Evolutionary conservation across 208 protist genomes (phyloP).

Genomic region (Acanthamoeba polyphaga): DNA sequence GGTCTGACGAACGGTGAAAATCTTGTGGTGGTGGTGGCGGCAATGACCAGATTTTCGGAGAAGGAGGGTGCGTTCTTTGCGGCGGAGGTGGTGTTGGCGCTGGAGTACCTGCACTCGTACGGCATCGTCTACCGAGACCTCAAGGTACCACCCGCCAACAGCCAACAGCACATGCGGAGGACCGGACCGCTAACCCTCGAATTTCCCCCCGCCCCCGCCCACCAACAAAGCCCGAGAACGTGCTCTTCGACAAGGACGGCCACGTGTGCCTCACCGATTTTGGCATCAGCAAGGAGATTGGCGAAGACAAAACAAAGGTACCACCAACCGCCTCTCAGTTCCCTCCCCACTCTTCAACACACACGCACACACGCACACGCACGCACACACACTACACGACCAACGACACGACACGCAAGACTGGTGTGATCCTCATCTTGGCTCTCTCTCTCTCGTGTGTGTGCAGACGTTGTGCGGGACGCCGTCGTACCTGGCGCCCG

Average conservation of each 20-base stretch:
- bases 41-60: conserved; percentile 82
- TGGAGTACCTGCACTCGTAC: conserved; percentile 90
- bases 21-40: background rate
- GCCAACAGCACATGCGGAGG: too few species aligned
- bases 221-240: conserved; percentile 20
- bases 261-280: conserved; percentile 88
- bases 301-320: conserved; percentile 72
- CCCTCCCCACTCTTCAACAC: background rate
- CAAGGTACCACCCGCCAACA: background rate
- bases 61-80: conserved; percentile 87
- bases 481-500: conserved; percentile 60
- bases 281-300: conserved; percentile 84
- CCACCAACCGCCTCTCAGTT: background rate
- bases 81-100: conserved; percentile 92
- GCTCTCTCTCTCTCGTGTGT: background rate
- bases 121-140: conserved; percentile 83
- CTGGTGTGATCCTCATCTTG: background rate
- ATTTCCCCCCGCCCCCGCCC: background rate
- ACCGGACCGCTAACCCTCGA: background rate
- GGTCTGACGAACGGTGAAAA: too few species aligned
- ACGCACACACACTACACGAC: background rate
- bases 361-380: too few species aligned
- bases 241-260: conserved; percentile 81
- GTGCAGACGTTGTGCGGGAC: conserved; percentile 46
- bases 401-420: background rate